Evolutionary conservation across 306 rosid genomes (phyloP), one percentile per base, ranked within the genome.

Genomic region (Castanea sativa): DNA sequence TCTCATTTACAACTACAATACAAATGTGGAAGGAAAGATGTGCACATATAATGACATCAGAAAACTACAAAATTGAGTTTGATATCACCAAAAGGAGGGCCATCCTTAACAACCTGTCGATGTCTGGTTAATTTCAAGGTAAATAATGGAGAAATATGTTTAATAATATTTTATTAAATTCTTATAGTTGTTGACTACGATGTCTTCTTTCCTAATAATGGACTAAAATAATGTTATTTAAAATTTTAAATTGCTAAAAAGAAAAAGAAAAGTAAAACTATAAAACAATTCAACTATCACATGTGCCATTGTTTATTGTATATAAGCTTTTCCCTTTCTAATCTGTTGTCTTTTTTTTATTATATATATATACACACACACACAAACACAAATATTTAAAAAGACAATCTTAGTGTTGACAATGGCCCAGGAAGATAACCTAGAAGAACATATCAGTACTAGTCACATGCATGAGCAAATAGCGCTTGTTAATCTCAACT

Each of bases 121-220:
- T 27, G 16, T 23, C 15, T 30, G 19, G 16, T 23, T 23, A 23
- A 23, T 60, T 25, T 27, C 25, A 12, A 60, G 32, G 2, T 41
- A 60, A 60, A 25, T 55, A 18, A 53, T 49, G 58, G 71, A 85
- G 51, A 83, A 71, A n/a, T 56, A 38, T 52, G 35, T 77, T 8
- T 32, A 59, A 21, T 35, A 69, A 25, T 55, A 49, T 51, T 71
- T 78, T 77, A 74, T 73, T 81, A 60, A 80, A 64, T 78, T 69
- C 45, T 74, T 53, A 19, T 35, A 69, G 59, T 82, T 79, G 90
- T 86, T 86, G 88, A 88, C 90, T 69, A 73, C 81, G 69, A 45
- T 76, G 69, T 78, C 64, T 43, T 71, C 73, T 75, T 70, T 21
- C 38, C 21, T 63, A 53, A 43, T 38, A 80, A 73, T 80, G 65